phyloP scores from a whole-genome alignment of 805 yeast genomes.

The Grigorovia humatica region DNA sequence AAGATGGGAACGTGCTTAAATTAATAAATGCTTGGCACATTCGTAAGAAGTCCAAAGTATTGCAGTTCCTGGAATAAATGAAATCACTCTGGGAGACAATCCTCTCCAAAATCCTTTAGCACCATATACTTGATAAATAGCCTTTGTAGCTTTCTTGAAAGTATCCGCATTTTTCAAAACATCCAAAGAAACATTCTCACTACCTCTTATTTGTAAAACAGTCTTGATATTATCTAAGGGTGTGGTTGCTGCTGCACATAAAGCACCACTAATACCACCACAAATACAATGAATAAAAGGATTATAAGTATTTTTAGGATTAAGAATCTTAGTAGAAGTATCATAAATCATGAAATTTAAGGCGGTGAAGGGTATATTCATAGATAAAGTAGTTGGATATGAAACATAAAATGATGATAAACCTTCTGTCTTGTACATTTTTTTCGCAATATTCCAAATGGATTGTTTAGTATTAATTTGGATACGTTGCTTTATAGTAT shows the following conservation, averaged over 20 bases:
- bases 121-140: conserved; percentile 53
- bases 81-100: conserved; percentile 78
- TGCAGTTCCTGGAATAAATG: conserved; percentile 93
- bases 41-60: conserved; percentile 97
- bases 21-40: conserved; percentile 63
- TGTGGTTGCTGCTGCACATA: conserved; percentile 89
- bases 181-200: conserved; percentile 32
- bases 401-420: conserved; percentile 78
- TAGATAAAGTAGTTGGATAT: conserved; percentile 85
- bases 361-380: conserved; percentile 93
- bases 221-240: conserved; percentile 94
- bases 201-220: conserved; percentile 71
- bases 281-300: conserved; percentile 86
- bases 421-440: conserved; percentile 54
- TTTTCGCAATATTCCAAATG: conserved; percentile 23
- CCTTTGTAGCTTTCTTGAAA: conserved; percentile 57
- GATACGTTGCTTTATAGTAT: conserved; percentile 91
- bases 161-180: conserved; percentile 46
- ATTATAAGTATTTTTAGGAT: conserved; percentile 70
- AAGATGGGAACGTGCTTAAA: not conserved
- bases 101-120: conserved; percentile 69
- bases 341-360: conserved; percentile 90
- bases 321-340: conserved; percentile 62
- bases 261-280: conserved; percentile 91
- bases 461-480: conserved; percentile 38